These are phyloP conservation scores for Aspergillus sp. DNA, from an alignment of 2,329 filamentous ascomycete species.

Conservation along the genomic window DNA sequence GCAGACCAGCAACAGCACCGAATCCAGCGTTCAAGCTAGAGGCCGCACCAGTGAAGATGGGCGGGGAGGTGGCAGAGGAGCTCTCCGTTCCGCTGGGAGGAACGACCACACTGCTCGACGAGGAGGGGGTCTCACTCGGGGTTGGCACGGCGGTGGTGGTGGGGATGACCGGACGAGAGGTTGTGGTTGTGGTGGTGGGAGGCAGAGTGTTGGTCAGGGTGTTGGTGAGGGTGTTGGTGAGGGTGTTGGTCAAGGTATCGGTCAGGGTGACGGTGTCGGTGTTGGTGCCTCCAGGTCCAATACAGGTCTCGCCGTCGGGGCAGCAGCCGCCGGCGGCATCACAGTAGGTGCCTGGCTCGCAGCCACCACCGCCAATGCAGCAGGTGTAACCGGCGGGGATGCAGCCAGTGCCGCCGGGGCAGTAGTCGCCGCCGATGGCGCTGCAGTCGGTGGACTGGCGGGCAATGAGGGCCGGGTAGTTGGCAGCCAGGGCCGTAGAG, in stretches of 20 bases:
- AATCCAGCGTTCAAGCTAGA: constrained; percentile 1
- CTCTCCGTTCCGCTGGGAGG: background rate
- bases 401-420: background rate
- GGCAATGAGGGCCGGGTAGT: background rate
- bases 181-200: too few relatives aligned
- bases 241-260: constrained; percentile 1
- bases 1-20: constrained; percentile 5
- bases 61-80: background rate
- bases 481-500: background rate
- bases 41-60: constrained; percentile 3
- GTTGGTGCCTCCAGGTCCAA: background rate
- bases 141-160: too few relatives aligned
- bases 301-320: constrained; percentile 4
- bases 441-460: background rate
- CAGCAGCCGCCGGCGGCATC: constrained; percentile 2
- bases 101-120: too few relatives aligned
- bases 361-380: constrained; percentile 1
- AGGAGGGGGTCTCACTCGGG: too few relatives aligned
- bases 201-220: too few relatives aligned
- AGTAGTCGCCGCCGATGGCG: background rate
- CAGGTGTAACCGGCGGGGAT: constrained; percentile 6
- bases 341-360: constrained; percentile 3
- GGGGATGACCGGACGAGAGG: too few relatives aligned
- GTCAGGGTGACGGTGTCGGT: constrained; percentile 5
- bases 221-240: background rate